phyloP scores from a whole-genome alignment of 371 early-diverging fungal species.

The Encephalitozoon romaleae region DNA sequence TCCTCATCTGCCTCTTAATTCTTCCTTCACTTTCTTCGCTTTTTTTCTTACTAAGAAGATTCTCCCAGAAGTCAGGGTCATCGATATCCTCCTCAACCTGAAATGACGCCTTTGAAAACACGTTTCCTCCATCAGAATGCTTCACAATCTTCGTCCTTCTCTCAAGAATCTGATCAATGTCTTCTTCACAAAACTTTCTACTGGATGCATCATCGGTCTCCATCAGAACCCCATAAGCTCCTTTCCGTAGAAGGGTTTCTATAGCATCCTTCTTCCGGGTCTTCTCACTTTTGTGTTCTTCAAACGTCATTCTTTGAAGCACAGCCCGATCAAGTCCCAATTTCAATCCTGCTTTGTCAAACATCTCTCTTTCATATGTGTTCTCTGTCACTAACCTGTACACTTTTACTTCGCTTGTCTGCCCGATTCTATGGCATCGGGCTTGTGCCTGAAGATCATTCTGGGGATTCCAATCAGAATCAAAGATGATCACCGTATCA shows the following conservation, averaged over 20 bases:
- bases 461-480: slow-evolving; percentile 91
- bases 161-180: slow-evolving; percentile 83
- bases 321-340: slow-evolving; percentile 78
- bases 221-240: slow-evolving; percentile 66
- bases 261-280: slow-evolving; percentile 69
- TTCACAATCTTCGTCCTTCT: slow-evolving; percentile 74
- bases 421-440: slow-evolving; percentile 84
- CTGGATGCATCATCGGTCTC: slow-evolving; percentile 68
- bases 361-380: slow-evolving; percentile 85
- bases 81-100: slow-evolving; percentile 70
- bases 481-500: slow-evolving; percentile 83
- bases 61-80: slow-evolving; percentile 92
- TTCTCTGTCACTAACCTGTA: slow-evolving; percentile 76
- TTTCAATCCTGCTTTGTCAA: slow-evolving; percentile 82
- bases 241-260: slow-evolving; percentile 73
- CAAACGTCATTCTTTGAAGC: slow-evolving; percentile 68
- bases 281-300: slow-evolving; percentile 38
- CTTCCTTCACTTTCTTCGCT: slow-evolving; percentile 57
- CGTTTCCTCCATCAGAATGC: slow-evolving; percentile 66
- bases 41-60: slow-evolving; percentile 66
- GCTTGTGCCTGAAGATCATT: slow-evolving; percentile 86
- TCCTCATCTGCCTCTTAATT: slow-evolving; percentile 55
- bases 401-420: slow-evolving; percentile 75
- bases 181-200: slow-evolving; percentile 76
- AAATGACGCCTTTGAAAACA: slow-evolving; percentile 86